These are phyloP conservation scores for Penicillium canariense DNA, from an alignment of 495 filamentous ascomycete species.

Conservation along the genomic window DNA sequence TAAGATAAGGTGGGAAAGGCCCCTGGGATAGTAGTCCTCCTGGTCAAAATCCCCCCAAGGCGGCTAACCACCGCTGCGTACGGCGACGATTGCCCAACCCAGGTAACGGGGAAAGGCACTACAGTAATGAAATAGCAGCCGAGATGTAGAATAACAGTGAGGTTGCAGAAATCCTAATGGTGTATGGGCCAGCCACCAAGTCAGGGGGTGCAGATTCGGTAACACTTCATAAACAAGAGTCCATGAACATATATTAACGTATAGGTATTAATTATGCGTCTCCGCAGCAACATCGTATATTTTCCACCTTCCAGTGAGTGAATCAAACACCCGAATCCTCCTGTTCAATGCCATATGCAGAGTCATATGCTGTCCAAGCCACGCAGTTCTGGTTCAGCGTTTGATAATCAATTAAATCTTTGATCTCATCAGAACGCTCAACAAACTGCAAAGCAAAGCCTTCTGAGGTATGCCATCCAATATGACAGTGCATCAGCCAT, in stretches of 20 bases:
- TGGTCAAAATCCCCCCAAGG: too few relatives aligned
- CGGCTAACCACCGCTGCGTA: too few relatives aligned
- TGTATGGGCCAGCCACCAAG: not conserved
- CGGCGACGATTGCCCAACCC: too few relatives aligned
- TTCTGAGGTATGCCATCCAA: conserved; percentile 12
- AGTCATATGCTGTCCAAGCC: conserved; percentile 4
- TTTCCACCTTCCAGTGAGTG: too few relatives aligned
- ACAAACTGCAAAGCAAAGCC: conserved; percentile 12
- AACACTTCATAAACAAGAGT: not conserved
- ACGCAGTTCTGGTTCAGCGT: conserved; percentile 19
- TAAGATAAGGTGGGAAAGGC: too few relatives aligned
- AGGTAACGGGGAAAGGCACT: too few relatives aligned
- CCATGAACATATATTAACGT: not conserved
- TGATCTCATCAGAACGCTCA: conserved; percentile 8
- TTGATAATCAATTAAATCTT: conserved; percentile 1
- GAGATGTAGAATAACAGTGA: too few relatives aligned
- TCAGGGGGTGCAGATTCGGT: not conserved
- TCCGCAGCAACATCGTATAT: too few relatives aligned
- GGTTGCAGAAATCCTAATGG: too few relatives aligned
- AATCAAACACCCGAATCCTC: conserved; percentile 9
- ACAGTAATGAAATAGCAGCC: too few relatives aligned
- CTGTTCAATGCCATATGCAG: not conserved
- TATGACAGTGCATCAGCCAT: conserved; percentile 17
- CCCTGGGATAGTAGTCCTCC: too few relatives aligned
- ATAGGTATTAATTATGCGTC: too few relatives aligned